A percentile compares a stretch with the other conserved stretches of the same genome.
These are phyloP conservation scores for Rhizopogon sp. DNA, from an alignment of 768 basidiomycete species.

Conservation along the genomic window DNA sequence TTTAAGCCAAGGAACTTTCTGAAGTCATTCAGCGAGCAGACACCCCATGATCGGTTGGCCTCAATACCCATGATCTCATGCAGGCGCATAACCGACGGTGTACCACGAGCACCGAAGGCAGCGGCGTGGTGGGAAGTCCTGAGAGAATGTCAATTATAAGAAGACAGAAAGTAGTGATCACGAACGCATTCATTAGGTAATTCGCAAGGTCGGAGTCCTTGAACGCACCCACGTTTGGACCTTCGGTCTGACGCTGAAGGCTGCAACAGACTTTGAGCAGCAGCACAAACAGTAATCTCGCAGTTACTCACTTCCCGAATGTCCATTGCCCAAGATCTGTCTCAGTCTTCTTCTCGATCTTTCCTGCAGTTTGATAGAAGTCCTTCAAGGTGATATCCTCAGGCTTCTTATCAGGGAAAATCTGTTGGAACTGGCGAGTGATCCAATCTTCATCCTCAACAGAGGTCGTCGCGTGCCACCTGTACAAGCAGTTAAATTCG, in stretches of 20 bases:
- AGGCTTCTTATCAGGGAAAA: conserved; percentile 50
- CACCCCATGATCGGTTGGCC: conserved; percentile 71
- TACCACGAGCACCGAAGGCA: conserved; percentile 72
- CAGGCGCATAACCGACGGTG: conserved; percentile 65
- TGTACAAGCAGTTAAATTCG: conserved; percentile 86
- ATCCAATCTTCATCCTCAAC: conserved; percentile 70
- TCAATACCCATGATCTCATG: conserved; percentile 86
- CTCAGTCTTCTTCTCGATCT: conserved; percentile 31
- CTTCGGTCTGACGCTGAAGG: conserved; percentile 54
- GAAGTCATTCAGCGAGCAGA: conserved; percentile 83
- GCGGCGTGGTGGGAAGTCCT: conserved; percentile 72
- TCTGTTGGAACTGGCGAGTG: conserved; percentile 36
- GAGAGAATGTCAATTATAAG: not conserved
- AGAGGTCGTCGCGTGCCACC: conserved; percentile 85
- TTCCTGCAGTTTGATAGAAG: conserved; percentile 43
- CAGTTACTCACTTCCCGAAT: conserved; percentile 47
- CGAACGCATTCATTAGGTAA: conserved; percentile 64
- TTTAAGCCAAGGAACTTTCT: conserved; percentile 78
- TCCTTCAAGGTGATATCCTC: conserved; percentile 44
- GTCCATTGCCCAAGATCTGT: conserved; percentile 59
- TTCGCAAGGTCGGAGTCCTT: conserved; percentile 67
- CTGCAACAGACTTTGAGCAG: conserved; percentile 28
- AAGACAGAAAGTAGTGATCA: conserved; percentile 4
- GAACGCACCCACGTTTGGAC: conserved; percentile 36
- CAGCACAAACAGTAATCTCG: not conserved